Base-by-base conservation (phyloP, 345 rosid species). In the Nephelium lappaceum region DNA sequence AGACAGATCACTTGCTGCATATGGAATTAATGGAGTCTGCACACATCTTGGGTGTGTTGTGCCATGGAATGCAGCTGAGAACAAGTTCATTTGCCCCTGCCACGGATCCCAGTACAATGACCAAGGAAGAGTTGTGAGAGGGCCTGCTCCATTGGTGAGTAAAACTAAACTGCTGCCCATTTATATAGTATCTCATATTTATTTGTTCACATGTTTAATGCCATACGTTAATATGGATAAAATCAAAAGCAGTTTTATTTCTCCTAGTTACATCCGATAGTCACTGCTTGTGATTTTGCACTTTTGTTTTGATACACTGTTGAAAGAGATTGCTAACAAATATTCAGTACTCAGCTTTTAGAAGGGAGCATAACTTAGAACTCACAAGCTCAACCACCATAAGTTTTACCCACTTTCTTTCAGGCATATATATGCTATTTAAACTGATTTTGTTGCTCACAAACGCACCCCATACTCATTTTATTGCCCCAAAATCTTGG, bases 31-130 rank as follows among this genome's bases (percentile, higher is more conserved):
- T 23, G 98, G 82, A 0, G 98, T 95, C 66, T 95, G 99, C 86
- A 93, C 99, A 47, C 99, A 93, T 25, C 95, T 95, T 71, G 98
- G 98, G 55, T 95, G 98, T 79, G 98, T 95, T 41, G 98, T 93
- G 74, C 98, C 99, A 18, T 93, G 87, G 84, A 93, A 95, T 83
- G n/a, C 77, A 77, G 94, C 93, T 58, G 98, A 93, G 89, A 95
- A 95, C 68, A 93, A 91, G 86, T 93, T 93, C 87, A 87, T 95
- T 71, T 93, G 99, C 78, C 99, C 98, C 36, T 95, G 98, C 90
- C 98, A 95, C 74, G 98, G 97, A 49, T 95, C 99, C n/a, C 98
- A 95, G 80, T 95, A 95, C 93, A 95, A 95, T 27, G 84, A 95
- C 9, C 96, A 95, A 87, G 99, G 99, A 70, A 91, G 85, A 88